phyloP scores from a whole-genome alignment of 148 eudicot species.

The Spergularia marina region DNA sequence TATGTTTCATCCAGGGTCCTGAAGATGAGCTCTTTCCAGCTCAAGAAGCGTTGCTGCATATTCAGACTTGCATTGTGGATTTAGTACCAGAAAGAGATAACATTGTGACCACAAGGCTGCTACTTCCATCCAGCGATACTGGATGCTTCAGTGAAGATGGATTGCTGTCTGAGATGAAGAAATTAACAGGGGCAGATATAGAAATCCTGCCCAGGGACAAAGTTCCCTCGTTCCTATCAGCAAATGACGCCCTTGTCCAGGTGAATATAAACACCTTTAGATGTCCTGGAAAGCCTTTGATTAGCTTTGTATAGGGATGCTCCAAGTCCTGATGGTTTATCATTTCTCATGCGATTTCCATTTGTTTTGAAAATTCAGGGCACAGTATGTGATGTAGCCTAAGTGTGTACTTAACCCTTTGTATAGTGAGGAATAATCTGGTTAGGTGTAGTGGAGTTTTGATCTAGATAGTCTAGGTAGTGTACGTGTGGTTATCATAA shows the following conservation, averaged over 20 bases:
- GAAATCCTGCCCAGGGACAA: conserved; percentile 74
- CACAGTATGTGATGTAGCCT: too few species aligned
- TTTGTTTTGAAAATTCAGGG: too few species aligned
- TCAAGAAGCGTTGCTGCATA: conserved; percentile 96
- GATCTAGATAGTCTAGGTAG: too few species aligned
- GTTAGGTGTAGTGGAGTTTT: too few species aligned
- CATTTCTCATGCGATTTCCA: too few species aligned
- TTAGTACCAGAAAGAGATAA: conserved; percentile 78
- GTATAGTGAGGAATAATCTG: too few species aligned
- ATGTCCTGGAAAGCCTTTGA: not conserved
- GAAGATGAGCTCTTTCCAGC: conserved; percentile 98
- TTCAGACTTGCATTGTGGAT: conserved; percentile 89
- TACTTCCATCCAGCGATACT: conserved; percentile 62
- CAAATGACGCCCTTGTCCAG: conserved; percentile 72
- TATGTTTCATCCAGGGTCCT: conserved; percentile 60
- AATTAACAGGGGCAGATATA: conserved; percentile 69
- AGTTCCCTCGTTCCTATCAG: conserved; percentile 59
- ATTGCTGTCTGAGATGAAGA: conserved; percentile 56
- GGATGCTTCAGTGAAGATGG: conserved; percentile 64
- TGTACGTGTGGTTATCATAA: too few species aligned
- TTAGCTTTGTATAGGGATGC: conserved; percentile 13
- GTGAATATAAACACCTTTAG: conserved; percentile 30
- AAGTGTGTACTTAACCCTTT: too few species aligned
- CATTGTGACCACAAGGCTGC: conserved; percentile 78
- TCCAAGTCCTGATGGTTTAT: not conserved